Percentiles rank a stretch among this genome's conserved stretches.
Conservation (phyloP, 805 yeast species). For the Myxozyma nipponensis region DNA sequence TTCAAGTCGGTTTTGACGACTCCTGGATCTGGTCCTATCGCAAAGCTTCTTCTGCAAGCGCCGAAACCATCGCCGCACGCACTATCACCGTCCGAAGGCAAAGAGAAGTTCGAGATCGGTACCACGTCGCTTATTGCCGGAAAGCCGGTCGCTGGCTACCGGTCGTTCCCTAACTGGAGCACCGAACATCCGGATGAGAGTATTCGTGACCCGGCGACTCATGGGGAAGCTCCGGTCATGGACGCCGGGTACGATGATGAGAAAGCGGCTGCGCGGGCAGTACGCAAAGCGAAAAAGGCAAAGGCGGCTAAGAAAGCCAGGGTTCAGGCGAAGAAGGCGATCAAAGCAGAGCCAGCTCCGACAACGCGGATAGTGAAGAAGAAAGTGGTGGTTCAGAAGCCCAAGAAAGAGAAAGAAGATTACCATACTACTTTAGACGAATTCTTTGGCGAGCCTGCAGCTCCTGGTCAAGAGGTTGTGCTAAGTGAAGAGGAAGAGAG, state of each 20-base stretch:
- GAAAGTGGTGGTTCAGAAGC: conserved; percentile 1
- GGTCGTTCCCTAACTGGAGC: conserved; percentile 47
- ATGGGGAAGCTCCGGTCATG: conserved; percentile 12
- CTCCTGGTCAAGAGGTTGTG: conserved; percentile 7
- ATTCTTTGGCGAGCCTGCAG: conserved; percentile 57
- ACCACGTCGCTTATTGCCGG: conserved; percentile 31
- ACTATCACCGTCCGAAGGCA: conserved; percentile 27
- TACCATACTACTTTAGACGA: conserved; percentile 56
- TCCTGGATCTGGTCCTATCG: conserved; percentile 53
- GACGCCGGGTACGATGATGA: conserved; percentile 4
- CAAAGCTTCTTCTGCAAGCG: conserved; percentile 67
- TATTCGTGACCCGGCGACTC: conserved; percentile 21
- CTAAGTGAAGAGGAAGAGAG: conserved; percentile 24
- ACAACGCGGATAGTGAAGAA: conserved; percentile 7
- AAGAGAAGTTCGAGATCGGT: conserved; percentile 32
- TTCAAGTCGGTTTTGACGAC: conserved; percentile 58
- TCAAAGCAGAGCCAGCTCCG: not conserved
- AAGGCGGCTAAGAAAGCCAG: conserved; percentile 5
- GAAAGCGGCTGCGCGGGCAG: not conserved
- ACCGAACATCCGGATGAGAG: conserved; percentile 38
- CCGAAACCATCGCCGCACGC: conserved; percentile 62
- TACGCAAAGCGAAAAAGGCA: conserved; percentile 4
- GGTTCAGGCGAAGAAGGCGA: conserved; percentile 6
- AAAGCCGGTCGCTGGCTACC: conserved; percentile 34
- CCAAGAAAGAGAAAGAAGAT: conserved; percentile 6